Evolutionary conservation across 78 protist genomes (phyloP), one percentile per base, ranked within the genome.

Genomic region (Neovahlkampfia damariscottae): DNA sequence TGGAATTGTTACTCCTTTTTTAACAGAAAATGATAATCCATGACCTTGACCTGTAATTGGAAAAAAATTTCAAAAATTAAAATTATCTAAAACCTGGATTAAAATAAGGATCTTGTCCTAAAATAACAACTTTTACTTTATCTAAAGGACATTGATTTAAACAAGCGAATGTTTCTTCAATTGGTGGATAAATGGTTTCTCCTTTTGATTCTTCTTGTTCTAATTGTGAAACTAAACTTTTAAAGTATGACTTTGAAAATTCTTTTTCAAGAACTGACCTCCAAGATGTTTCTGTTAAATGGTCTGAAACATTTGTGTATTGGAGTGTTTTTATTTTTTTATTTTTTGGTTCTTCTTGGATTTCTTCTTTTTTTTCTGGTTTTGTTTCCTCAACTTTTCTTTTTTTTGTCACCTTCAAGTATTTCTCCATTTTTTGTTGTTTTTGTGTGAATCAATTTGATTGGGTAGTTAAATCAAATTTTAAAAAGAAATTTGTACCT

Each of bases 71-170:
- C n/a, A n/a, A n/a, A n/a, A n/a, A n/a, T n/a, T n/a, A n/a, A n/a
- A n/a, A n/a, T n/a, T n/a, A n/a, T 2, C 78, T 50, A 30, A 66
- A 70, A n/a, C 62, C 62, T 50, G 62, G 34, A 6, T 38, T 68
- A 39, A 76, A 80, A 36, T 91, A 91, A 1, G 96, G 96, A 29
- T 93, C 96, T 81, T 90, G 94, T 32, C 94, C 94, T 0, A 90
- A 28, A 27, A 90, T 67, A 5, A 89, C 88, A 6, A 90, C 92
- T 2, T 77, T 74, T 7, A 89, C 89, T 31, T 77, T 31, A 0
- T 32, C 32, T 7, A 86, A 70, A 27, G 85, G 85, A n/a, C 74
- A 30, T 38, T 67, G 1, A 58, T 86, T 75, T 38, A 90, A 78
- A n/a, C 82, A 80, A 9, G 81, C 4, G 72, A 88, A 90, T 9